Percentiles rank a stretch among this genome's conserved stretches.
Evolutionary conservation across 257 asterid genomes (phyloP).

Genomic region (Plantago major): DNA sequence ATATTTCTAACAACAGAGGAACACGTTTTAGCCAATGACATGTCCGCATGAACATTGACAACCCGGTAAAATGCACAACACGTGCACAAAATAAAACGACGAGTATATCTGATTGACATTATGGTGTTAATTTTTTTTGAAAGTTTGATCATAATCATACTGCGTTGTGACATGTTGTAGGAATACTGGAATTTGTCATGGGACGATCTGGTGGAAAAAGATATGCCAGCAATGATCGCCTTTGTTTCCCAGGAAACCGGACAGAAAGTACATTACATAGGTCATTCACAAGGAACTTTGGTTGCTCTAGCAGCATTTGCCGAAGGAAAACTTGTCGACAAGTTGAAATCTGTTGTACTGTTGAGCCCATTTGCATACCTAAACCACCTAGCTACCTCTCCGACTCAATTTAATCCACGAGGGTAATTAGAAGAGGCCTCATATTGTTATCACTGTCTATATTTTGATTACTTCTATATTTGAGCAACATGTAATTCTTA

Average conservation of each 20-base stretch:
- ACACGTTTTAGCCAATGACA: constrained; percentile 61
- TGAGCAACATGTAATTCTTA: neutral
- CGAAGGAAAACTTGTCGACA: constrained; percentile 38
- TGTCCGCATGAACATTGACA: constrained; percentile 30
- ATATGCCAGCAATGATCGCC: constrained; percentile 33
- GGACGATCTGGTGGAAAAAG: constrained; percentile 45
- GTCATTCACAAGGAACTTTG: constrained; percentile 79
- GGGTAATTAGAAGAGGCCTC: constrained; percentile 25
- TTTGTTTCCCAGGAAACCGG: constrained; percentile 38
- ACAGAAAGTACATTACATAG: constrained; percentile 41
- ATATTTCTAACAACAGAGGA: constrained; percentile 69
- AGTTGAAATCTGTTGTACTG: constrained; percentile 63
- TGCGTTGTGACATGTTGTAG: constrained; percentile 18
- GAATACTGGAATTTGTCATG: constrained; percentile 57
- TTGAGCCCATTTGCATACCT: constrained; percentile 64
- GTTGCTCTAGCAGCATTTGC: constrained; percentile 55
- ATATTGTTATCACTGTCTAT: too few relatives aligned
- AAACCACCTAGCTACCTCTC: constrained; percentile 31
- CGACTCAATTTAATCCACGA: constrained; percentile 46
- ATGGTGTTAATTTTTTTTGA: neutral
- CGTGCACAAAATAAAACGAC: too few relatives aligned
- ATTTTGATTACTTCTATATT: neutral
- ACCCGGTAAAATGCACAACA: constrained; percentile 26
- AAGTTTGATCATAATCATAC: too few relatives aligned
- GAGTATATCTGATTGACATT: too few relatives aligned